Evolutionary conservation across 1,139 yeast genomes (phyloP).

Genomic region (Pneumocystis jirovecii): DNA sequence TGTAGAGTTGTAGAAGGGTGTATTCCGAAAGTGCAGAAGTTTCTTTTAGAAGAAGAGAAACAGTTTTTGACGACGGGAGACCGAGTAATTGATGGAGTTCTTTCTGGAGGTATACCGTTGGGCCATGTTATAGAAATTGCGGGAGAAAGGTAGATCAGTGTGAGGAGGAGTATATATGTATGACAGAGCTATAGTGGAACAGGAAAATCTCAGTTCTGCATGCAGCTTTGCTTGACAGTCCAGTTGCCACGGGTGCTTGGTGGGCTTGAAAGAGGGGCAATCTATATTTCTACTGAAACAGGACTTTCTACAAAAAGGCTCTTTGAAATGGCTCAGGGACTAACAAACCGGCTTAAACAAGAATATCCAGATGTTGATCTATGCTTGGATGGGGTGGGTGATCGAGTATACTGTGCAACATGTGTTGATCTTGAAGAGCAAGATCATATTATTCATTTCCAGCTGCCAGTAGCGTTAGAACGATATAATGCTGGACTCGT

Average conservation of each 20-base stretch:
- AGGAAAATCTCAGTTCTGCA: slow-evolving; percentile 66
- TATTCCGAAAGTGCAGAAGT: not conserved
- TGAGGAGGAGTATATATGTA: not conserved
- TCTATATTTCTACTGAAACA: slow-evolving; percentile 67
- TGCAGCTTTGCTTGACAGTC: slow-evolving; percentile 46
- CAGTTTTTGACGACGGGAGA: slow-evolving; percentile 45
- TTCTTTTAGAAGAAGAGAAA: slow-evolving; percentile 2
- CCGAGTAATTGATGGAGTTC: slow-evolving; percentile 35
- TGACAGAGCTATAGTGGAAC: slow-evolving; percentile 34
- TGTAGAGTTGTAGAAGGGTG: not conserved
- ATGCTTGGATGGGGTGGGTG: slow-evolving; percentile 24
- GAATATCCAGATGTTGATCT: not conserved
- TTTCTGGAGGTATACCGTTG: slow-evolving; percentile 44
- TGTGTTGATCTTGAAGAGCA: slow-evolving; percentile 58
- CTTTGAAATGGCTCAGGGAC: slow-evolving; percentile 24
- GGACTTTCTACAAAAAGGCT: slow-evolving; percentile 52
- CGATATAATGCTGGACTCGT: slow-evolving; percentile 36
- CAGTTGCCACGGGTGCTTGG: slow-evolving; percentile 35
- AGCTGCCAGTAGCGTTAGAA: slow-evolving; percentile 43
- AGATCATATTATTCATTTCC: slow-evolving; percentile 58
- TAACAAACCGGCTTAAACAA: slow-evolving; percentile 16
- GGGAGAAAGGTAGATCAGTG: slow-evolving; percentile 38
- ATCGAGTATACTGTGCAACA: slow-evolving; percentile 44
- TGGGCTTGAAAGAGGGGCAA: slow-evolving; percentile 35
- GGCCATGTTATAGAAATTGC: slow-evolving; percentile 63